Percentiles rank a stretch among this genome's conserved stretches.
Conservation (phyloP, 2,329 filamentous ascomycete species). For the Fragosphaeria purpurea region DNA sequence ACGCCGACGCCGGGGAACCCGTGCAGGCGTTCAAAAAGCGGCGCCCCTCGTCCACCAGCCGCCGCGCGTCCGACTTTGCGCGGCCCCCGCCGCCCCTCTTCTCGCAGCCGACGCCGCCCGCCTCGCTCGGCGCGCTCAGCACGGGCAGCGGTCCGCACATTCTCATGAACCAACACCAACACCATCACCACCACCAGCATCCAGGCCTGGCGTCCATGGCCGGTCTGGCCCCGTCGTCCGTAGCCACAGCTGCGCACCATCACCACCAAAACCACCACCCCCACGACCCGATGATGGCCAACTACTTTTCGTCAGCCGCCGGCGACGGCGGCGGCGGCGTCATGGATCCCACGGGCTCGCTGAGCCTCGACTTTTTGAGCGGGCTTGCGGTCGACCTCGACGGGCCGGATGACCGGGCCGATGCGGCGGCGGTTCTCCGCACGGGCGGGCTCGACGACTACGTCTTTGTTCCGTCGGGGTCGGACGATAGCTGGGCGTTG, state of each 20-base stretch:
- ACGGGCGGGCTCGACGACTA: constrained; percentile 14
- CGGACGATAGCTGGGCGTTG: constrained; percentile 19
- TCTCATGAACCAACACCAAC: no score
- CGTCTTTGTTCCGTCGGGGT: constrained; percentile 17
- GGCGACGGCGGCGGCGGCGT: not conserved
- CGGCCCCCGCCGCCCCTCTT: constrained; percentile 22
- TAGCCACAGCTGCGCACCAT: not conserved
- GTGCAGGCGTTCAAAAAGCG: constrained; percentile 21
- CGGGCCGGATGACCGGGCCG: constrained; percentile 13
- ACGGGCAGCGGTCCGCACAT: not conserved
- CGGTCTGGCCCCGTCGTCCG: not conserved
- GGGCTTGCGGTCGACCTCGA: constrained; percentile 19
- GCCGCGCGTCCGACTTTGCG: constrained; percentile 22
- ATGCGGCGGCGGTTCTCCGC: not conserved
- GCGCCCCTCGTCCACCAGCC: constrained; percentile 16
- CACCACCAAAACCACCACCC: constrained; percentile 5
- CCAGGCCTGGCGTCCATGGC: not conserved
- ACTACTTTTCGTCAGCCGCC: constrained; percentile 12
- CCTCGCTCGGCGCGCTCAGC: constrained; percentile 5
- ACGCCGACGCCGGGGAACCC: constrained; percentile 16
- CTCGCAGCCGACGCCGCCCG: constrained; percentile 13
- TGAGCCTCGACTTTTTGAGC: constrained; percentile 21
- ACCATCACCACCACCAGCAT: no score
- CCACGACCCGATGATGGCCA: constrained; percentile 18
- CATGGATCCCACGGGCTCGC: constrained; percentile 1